Evolutionary conservation across 1,139 yeast genomes (phyloP), one percentile per base, ranked within the genome.

Genomic region (Suhomyces terraborum): DNA sequence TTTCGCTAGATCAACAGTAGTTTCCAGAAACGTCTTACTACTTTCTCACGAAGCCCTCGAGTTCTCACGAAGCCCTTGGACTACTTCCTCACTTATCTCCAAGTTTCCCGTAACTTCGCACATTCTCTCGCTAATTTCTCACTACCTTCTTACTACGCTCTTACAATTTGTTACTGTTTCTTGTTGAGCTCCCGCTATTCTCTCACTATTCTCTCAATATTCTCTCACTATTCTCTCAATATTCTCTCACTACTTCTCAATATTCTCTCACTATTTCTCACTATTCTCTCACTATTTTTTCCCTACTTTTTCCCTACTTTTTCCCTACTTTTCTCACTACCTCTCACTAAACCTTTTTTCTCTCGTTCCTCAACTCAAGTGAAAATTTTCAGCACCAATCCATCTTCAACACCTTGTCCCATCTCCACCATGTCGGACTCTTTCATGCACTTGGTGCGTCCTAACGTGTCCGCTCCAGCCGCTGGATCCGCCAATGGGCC

Each of bases 371-470:
- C 22, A n/a, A n/a, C n/a, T 29, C 18, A 23, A 29, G 38, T 36
- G 44, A 47, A 47, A 44, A 45, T 41, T 47, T 45, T 47, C 49
- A 33, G 16, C 27, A 24, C 27, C 12, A 24, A 24, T 24, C 33
- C 26, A 20, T 31, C 34, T 28, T 28, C 28, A 41, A 34, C 42
- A 45, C 40, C 46, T 42, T 47, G 13, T 7, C 32, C 25, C 26
- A 20, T 13, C 19, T 20, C 33, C 40, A 41, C 37, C 42, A 48
- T 43, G 43, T 47, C 53, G 34, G 49, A 48, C 39, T 45, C 64
- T 23, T 67, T 70, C 49, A 73, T 80, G 71, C 82, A 80, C 59
- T 69, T 81, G 56, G 80, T 80, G 50, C 77, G 82, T 60, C 86
- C 86, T 42, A 77, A 71, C 50, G 77, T 78, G 45, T 61, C 73